Percentiles rank a stretch among this genome's conserved stretches.
These are phyloP conservation scores for Solanum ahanhuiri DNA, from an alignment of 257 asterid species.

Conservation along the genomic window DNA sequence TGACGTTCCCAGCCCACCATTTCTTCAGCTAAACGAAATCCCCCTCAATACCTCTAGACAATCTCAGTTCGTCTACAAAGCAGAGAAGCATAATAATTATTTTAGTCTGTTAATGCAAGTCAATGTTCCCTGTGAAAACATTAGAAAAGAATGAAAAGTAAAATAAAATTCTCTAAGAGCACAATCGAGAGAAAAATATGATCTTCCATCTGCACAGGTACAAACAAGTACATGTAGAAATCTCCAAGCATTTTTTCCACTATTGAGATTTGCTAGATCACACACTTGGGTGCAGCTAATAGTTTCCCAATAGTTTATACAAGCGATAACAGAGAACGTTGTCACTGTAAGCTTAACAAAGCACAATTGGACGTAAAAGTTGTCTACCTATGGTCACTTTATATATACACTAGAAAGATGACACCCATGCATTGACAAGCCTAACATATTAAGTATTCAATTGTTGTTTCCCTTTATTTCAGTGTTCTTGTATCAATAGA, in stretches of 20 bases:
- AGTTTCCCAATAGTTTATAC: background rate
- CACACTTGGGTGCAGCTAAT: background rate
- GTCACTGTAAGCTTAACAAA: background rate
- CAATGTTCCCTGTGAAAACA: background rate
- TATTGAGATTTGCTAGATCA: background rate
- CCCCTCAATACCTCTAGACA: background rate
- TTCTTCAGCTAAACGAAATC: background rate
- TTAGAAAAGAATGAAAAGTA: background rate
- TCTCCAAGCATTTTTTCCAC: background rate
- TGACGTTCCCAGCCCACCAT: slow-evolving; percentile 80
- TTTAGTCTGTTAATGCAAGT: background rate
- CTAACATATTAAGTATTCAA: background rate
- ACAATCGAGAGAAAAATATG: background rate
- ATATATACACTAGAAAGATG: background rate
- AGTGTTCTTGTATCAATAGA: too few species aligned
- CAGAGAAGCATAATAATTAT: background rate
- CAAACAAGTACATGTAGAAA: background rate
- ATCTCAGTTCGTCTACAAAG: background rate
- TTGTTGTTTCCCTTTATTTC: too few species aligned
- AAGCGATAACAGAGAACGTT: background rate
- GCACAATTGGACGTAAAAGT: background rate
- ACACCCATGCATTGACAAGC: background rate
- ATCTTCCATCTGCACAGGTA: background rate
- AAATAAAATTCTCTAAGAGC: background rate
- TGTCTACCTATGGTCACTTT: background rate